Evolutionary conservation across 768 basidiomycete species (phyloP).

Genomic region (Suillus variegatus): DNA sequence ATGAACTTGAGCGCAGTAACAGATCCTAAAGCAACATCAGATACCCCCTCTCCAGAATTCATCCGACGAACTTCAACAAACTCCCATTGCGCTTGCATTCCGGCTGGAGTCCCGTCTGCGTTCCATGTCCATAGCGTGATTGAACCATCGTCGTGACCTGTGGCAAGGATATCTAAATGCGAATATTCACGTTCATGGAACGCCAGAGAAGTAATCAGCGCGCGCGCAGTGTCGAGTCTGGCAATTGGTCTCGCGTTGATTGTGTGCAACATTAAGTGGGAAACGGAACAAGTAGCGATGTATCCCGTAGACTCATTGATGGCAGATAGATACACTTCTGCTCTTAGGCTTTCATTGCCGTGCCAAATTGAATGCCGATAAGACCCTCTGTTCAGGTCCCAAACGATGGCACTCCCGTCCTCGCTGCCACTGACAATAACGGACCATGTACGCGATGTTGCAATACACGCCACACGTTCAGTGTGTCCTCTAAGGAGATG

Average conservation of each 20-base stretch:
- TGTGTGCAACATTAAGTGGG: conserved; percentile 77
- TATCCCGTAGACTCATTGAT: conserved; percentile 90
- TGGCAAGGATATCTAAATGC: conserved; percentile 74
- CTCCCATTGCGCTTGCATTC: conserved; percentile 71
- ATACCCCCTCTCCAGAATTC: conserved; percentile 46
- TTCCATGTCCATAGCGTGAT: conserved; percentile 86
- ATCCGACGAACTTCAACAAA: conserved; percentile 70
- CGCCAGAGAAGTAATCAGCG: conserved; percentile 70
- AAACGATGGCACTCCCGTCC: conserved; percentile 84
- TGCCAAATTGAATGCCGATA: conserved; percentile 86
- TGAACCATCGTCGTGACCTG: conserved; percentile 73
- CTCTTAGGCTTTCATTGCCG: conserved; percentile 31
- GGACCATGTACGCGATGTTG: conserved; percentile 82
- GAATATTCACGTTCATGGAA: conserved; percentile 93
- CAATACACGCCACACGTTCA: conserved; percentile 63
- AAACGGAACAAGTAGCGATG: conserved; percentile 79
- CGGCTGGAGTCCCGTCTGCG: conserved; percentile 68
- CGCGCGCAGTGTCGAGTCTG: conserved; percentile 52
- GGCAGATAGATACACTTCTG: conserved; percentile 64
- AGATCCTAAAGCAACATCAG: conserved; percentile 48
- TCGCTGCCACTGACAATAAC: conserved; percentile 79
- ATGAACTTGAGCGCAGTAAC: conserved; percentile 82
- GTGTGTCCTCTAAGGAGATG: conserved; percentile 84
- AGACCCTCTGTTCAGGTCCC: conserved; percentile 85
- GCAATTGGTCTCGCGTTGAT: conserved; percentile 84